phyloP scores from a whole-genome alignment of 1,284 basidiomycete genomes.

The Waitea zeae region DNA sequence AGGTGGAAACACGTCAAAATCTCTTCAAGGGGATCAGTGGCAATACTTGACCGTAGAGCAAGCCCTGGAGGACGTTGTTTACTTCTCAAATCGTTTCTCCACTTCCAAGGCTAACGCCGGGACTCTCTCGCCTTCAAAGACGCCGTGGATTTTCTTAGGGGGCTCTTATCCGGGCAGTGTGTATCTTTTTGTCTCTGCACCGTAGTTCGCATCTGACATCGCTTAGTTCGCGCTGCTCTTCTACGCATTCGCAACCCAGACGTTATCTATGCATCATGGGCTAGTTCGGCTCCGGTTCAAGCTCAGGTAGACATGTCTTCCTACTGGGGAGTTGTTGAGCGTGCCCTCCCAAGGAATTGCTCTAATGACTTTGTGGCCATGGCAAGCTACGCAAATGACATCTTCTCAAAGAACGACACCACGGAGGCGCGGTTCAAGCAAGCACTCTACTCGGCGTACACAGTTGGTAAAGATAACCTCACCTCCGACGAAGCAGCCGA shows the following conservation, averaged over 20 bases:
- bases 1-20: no score
- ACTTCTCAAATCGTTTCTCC: conserved; percentile 31
- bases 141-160: conserved; percentile 30
- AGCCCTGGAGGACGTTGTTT: conserved; percentile 37
- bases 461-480: no score
- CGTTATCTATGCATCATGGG: conserved; percentile 28
- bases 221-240: conserved; percentile 17
- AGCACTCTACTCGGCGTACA: conserved; percentile 21
- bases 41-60: conserved; percentile 39
- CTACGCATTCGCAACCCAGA: conserved; percentile 26
- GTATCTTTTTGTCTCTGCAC: conserved; percentile 5
- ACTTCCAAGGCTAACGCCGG: conserved; percentile 9
- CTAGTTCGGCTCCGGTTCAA: conserved; percentile 29
- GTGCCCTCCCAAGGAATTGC: conserved; percentile 30
- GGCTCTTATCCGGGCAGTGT: conserved; percentile 26
- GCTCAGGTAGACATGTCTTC: conserved; percentile 31
- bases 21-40: conserved; percentile 24
- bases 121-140: conserved; percentile 21
- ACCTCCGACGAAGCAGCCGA: conserved; percentile 16
- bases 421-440: conserved; percentile 21
- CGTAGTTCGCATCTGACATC: neutral
- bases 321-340: conserved; percentile 30
- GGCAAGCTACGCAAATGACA: conserved; percentile 25
- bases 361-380: conserved; percentile 33
- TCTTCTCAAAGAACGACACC: conserved; percentile 17